Evolutionary conservation across 2,329 filamentous ascomycete genomes (phyloP).

Genomic region (Fusarium sulawesiense): DNA sequence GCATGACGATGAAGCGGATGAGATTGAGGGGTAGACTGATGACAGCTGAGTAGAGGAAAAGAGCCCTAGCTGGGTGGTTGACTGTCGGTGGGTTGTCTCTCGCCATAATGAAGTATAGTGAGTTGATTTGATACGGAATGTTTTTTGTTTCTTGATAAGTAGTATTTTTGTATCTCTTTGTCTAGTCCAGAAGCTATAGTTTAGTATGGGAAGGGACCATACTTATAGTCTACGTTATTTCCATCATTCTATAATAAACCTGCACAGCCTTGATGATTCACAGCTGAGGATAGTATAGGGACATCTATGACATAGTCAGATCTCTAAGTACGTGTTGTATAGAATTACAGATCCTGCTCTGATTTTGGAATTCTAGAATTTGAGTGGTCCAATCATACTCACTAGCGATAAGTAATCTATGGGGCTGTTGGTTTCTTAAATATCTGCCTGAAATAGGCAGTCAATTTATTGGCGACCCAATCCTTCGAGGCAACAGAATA

Average conservation of each 20-base stretch:
- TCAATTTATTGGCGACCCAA: not conserved
- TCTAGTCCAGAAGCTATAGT: rapidly evolving
- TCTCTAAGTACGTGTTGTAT: not conserved
- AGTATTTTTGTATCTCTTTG: not conserved
- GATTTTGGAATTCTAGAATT: no score
- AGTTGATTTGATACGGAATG: not conserved
- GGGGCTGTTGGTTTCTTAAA: rapidly evolving
- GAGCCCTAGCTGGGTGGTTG: not conserved
- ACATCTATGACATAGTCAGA: not conserved
- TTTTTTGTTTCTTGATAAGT: not conserved
- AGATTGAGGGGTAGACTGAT: slow-evolving; percentile 3
- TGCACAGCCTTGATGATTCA: not conserved
- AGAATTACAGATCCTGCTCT: not conserved
- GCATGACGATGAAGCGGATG: slow-evolving; percentile 8
- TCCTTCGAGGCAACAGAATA: not conserved
- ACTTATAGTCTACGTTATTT: not conserved
- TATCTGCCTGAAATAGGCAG: not conserved
- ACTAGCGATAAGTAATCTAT: not conserved
- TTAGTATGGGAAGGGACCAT: not conserved
- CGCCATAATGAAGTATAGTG: not conserved
- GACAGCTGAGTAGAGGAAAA: not conserved
- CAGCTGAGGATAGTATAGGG: no score
- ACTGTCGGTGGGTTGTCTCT: not conserved
- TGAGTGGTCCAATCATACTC: rapidly evolving
- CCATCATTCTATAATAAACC: not conserved